phyloP scores from a whole-genome alignment of 352 stramenopile species.

The Globisporangium takayamanum region DNA sequence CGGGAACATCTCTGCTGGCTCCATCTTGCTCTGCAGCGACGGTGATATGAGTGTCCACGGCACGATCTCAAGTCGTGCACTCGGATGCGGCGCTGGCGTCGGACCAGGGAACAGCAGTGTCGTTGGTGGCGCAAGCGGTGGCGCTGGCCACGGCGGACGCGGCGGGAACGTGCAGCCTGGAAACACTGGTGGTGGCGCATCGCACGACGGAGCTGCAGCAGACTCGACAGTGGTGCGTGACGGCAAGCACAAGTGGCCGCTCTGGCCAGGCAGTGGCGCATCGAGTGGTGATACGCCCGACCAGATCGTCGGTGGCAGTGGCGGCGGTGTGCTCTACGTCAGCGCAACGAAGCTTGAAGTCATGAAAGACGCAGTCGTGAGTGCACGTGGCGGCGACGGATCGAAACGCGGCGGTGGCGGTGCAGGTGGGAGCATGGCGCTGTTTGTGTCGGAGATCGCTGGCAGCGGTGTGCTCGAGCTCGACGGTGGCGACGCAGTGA shows the following conservation, averaged over 20 bases:
- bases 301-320: constrained; percentile 51
- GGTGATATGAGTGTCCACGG: constrained; percentile 32
- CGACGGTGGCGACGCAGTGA: constrained; percentile 36
- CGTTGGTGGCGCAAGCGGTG: constrained; percentile 43
- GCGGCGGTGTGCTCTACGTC: constrained; percentile 71
- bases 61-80: constrained; percentile 26
- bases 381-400: constrained; percentile 42
- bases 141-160: constrained; percentile 57
- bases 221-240: background rate
- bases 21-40: constrained; percentile 51
- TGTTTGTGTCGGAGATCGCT: constrained; percentile 53
- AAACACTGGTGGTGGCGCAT: constrained; percentile 33
- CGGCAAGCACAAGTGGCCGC: constrained; percentile 30
- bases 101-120: constrained; percentile 53
- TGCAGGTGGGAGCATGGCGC: constrained; percentile 52
- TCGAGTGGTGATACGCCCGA: constrained; percentile 40
- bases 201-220: constrained; percentile 28
- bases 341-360: constrained; percentile 43
- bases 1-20: constrained; percentile 45
- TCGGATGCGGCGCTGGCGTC: constrained; percentile 43
- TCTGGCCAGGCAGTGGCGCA: constrained; percentile 64
- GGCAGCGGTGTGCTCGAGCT: constrained; percentile 56
- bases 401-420: constrained; percentile 64
- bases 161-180: constrained; percentile 56
- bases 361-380: constrained; percentile 33